Base-by-base conservation (phyloP, 306 rosid species). In the Astragalus membranaceus region DNA sequence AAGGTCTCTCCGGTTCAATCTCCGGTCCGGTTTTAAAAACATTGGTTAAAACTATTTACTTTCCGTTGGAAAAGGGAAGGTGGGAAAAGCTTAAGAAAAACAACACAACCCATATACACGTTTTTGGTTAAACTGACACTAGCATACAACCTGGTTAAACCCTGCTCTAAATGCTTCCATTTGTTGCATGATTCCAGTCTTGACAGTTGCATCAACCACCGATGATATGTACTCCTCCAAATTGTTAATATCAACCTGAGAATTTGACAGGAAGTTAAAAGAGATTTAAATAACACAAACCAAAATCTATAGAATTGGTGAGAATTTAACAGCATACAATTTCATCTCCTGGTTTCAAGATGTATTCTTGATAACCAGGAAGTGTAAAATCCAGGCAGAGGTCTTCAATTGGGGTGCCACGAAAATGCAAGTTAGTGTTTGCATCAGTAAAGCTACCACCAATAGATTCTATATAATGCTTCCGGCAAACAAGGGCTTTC, bases 161-260 rank as follows among this genome's bases (percentile, higher is more conserved):
- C 98, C 98, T 13, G 87, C 85, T 69, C 88, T 92, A 76, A 92
- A 92, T 63, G 96, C 94, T 76, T 92, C 98, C 60, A 89, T 69
- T 83, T 92, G 98, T 60, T 83, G 86, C 80, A 60, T 59, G 43
- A 86, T 87, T 77, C 98, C 98, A 59, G 82, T 83, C 85, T 89
- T 92, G 39, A 92, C 95, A 48, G 98, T 92, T 1, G 95, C 96
- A 64, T 87, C 98, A 61, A 86, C 84, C 37, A 89, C 88, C 39
- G 81, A 59, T 49, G 96, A 81, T 75, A 92, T 87, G 81, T 92
- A 92, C 78, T 89, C 96, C 78, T 89, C 96, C 88, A 92, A 72
- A 84, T 85, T 84, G 81, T 85, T 82, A 51, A 92, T 84, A 68
- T 87, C 78, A 71, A 92, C 96, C 98, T 92, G 79, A 69, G 67